Evolutionary conservation across 2,329 filamentous ascomycete species (phyloP).

Genomic region (Penicillium fuscoglaucum): DNA sequence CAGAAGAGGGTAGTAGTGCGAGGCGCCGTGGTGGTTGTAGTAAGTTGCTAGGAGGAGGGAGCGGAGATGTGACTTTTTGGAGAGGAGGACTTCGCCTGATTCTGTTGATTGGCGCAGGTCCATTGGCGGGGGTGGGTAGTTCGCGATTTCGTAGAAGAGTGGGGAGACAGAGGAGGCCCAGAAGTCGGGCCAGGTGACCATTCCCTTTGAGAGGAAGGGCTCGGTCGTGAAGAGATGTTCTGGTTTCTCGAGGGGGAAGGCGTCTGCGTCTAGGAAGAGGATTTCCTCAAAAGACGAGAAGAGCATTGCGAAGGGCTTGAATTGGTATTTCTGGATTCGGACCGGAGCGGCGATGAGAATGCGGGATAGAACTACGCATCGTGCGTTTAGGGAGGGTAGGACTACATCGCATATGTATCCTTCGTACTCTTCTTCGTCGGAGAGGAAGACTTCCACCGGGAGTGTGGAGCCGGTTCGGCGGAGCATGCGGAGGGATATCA

Average conservation of each 20-base stretch:
- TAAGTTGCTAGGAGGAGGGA: conserved; percentile 54
- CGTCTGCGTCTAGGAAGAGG: conserved; percentile 52
- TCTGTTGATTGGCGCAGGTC: conserved; percentile 45
- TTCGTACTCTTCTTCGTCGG: conserved; percentile 44
- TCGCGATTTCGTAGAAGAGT: conserved; percentile 49
- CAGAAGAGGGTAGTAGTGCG: conserved; percentile 50
- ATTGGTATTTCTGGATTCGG: conserved; percentile 47
- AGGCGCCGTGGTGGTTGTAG: conserved; percentile 58
- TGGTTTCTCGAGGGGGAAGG: conserved; percentile 47
- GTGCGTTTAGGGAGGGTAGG: conserved; percentile 45
- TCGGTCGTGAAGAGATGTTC: conserved; percentile 44
- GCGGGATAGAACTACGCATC: conserved; percentile 48
- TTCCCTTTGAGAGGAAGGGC: conserved; percentile 43
- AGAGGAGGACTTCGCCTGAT: conserved; percentile 51
- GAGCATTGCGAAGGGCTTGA: conserved; percentile 51
- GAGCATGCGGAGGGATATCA: conserved; percentile 49
- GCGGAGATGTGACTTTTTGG: conserved; percentile 50
- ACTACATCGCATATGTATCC: conserved; percentile 45
- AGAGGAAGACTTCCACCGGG: conserved; percentile 51
- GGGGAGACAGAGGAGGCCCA: conserved; percentile 48
- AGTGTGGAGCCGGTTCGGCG: conserved; percentile 45
- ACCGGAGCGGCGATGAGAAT: conserved; percentile 37
- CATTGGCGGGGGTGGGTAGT: conserved; percentile 32
- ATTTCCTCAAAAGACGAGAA: conserved; percentile 53
- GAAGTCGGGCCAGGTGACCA: conserved; percentile 38